Evolutionary conservation across 371 early-diverging fungal genomes (phyloP).

Genomic region (Fennellomyces sp.): DNA sequence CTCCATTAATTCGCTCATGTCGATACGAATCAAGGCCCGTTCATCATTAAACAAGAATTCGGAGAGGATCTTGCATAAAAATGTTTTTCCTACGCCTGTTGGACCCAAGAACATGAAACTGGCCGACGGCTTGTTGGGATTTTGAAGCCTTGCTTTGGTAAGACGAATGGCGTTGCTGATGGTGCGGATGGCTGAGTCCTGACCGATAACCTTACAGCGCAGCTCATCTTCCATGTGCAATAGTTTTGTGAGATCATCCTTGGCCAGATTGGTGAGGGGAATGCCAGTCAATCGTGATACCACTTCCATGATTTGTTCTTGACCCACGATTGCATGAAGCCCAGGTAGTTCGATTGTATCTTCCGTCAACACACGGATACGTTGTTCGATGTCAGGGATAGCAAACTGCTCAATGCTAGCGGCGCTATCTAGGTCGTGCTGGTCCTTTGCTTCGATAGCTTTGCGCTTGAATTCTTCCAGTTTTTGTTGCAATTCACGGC

Average conservation of each 20-base stretch:
- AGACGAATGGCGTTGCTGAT: conserved; percentile 76
- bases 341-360: conserved; percentile 34
- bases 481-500: conserved; percentile 85
- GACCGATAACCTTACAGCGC: conserved; percentile 81
- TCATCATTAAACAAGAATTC: conserved; percentile 89
- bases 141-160: conserved; percentile 83
- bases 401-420: conserved; percentile 88
- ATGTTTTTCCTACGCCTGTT: conserved; percentile 88
- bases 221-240: conserved; percentile 80
- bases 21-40: conserved; percentile 83
- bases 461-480: conserved; percentile 86
- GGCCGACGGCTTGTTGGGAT: conserved; percentile 83
- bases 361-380: conserved; percentile 59
- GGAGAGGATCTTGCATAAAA: conserved; percentile 87
- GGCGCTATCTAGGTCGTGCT: conserved; percentile 73
- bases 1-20: conserved; percentile 94
- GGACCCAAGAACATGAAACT: conserved; percentile 94
- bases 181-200: conserved; percentile 79
- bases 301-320: conserved; percentile 86
- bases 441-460: conserved; percentile 84
- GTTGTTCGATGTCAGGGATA: conserved; percentile 81
- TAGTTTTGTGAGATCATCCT: conserved; percentile 82
- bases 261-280: conserved; percentile 80
- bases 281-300: conserved; percentile 92
- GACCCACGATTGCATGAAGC: conserved; percentile 83